phyloP scores from a whole-genome alignment of 805 yeast species.

The Nakazawaea wyomingensis region DNA sequence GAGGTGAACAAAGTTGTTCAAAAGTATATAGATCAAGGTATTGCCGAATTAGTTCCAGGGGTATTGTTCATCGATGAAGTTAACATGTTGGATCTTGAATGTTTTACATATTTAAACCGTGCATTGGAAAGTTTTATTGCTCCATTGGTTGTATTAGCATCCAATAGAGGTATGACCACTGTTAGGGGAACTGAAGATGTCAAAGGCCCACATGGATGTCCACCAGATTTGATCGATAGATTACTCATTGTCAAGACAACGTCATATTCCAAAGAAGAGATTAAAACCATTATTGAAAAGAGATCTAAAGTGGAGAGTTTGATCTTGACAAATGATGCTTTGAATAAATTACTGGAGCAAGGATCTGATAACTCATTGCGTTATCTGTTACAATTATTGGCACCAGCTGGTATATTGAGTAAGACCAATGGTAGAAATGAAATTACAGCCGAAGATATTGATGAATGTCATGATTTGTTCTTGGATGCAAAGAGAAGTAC shows the following conservation, averaged over 20 bases:
- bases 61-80: constrained; percentile 97
- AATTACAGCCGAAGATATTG: constrained; percentile 65
- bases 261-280: constrained; percentile 82
- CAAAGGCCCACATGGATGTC: constrained; percentile 92
- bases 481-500: constrained; percentile 83
- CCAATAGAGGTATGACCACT: constrained; percentile 89
- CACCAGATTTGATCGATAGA: constrained; percentile 91
- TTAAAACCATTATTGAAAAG: constrained; percentile 73
- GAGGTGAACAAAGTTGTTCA: constrained; percentile 96
- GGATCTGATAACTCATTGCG: constrained; percentile 81
- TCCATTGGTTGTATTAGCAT: constrained; percentile 92
- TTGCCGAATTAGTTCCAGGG: constrained; percentile 97
- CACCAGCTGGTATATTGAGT: constrained; percentile 86
- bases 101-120: constrained; percentile 89
- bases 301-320: constrained; percentile 76
- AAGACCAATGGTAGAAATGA: constrained; percentile 67
- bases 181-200: constrained; percentile 87
- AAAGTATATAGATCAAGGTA: constrained; percentile 95
- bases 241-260: constrained; percentile 86
- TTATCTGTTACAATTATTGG: constrained; percentile 83
- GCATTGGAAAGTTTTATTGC: constrained; percentile 91
- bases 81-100: constrained; percentile 96
- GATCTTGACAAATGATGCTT: constrained; percentile 60
- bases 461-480: constrained; percentile 77
- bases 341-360: constrained; percentile 64